Base-by-base conservation (phyloP, 2,329 filamentous ascomycete genomes). In the Penicillium glabrum region DNA sequence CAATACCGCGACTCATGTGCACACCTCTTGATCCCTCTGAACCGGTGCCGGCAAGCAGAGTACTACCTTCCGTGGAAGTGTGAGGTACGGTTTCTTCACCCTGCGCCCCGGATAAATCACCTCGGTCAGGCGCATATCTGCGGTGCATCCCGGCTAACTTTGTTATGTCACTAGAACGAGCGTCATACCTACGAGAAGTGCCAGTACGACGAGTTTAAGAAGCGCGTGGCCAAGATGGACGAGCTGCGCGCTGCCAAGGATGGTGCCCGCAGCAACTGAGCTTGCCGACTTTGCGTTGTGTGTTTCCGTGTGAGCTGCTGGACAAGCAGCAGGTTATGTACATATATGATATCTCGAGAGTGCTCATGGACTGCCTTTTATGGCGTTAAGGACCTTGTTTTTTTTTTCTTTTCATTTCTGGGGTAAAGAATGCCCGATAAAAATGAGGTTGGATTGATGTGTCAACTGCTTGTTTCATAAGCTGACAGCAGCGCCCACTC, bases 21-120 rank as follows among this genome's bases (percentile, higher is more conserved):
- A 61, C 87, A 95, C 78, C 89, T 99, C 46, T 82, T 98, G 61
- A 97, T 98, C 63, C 95, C 95, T 16, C 84, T 99, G 68, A 99
- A 99, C 82, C 89, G 89, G 72, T 99, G 95, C 84, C 92, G 95
- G 61, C 85, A 86, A 78, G 89, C 96, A 68, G 89, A 91, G 62
- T 98, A 89, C 82, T 99, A 96, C 77, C 80, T 97, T 69, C 93
- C 93, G 19, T 99, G 95, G 95, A 97, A 96, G 84, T 99, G 95
- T 78, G 86, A 90, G 85, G 95, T 98, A 84, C 67, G 89, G 46
- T 46, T 46, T 49, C 57, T 35, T 19, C 11, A 26, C 26, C 54
- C 57, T 53, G 48, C 55, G 33, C 29, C 27, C n/a, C 19, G 37
- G 21, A 39, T 33, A n/a, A 5, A 26, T 13, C 13, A 14, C 19